Base-by-base conservation (phyloP, 2,329 filamentous ascomycete genomes). In the Fusarium dimerum region DNA sequence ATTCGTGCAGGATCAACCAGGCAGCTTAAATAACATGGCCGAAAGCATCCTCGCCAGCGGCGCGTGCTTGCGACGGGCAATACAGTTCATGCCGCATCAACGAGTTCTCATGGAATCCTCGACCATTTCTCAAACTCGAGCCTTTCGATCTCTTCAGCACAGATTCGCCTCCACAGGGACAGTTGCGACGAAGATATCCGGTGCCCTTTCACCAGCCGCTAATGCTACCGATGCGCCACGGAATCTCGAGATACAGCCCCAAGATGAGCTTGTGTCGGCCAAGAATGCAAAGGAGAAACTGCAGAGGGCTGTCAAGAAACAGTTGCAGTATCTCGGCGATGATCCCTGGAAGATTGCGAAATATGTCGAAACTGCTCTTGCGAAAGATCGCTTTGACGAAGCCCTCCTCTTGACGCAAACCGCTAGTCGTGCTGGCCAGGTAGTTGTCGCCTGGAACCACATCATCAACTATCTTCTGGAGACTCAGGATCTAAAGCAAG, bases 391-490 rank as follows among this genome's bases (percentile, higher is more conserved):
- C 32, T 80, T 81, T 38, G 82, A 85, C 3, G 85, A 90, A 65
- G 91, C 92, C 26, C 71, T 87, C 40, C 75, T 83, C 17, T 69
- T 96, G 53, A 82, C 88, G 38, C 84, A 88, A 52, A 76, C 81
- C 61, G 87, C 88, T n/a, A 91, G 86, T 69, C 84, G 80, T 59
- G 71, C 77, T 1, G 78, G 82, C 58, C 75, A 85, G 52, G 85
- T 88, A 57, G 76, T 83, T 5, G 92, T 95, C 52, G 86, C 88
- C 52, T 99, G 93, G 92, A 97, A 97, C 71, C 83, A 89, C 66
- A 72, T 96, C 42, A 86, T 99, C 51, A 81, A 87, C 51, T 84
- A 91, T 69, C 77, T 84, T 56, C 74, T 97, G 69, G 73, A 79
- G 40, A 76, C 84, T 20, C 77, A 82, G 40, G 79, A 79, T 47